A percentile compares a stretch with the other conserved stretches of the same genome.
Conservation (phyloP, 1,139 yeast species). For the Pneumocystis jirovecii region DNA sequence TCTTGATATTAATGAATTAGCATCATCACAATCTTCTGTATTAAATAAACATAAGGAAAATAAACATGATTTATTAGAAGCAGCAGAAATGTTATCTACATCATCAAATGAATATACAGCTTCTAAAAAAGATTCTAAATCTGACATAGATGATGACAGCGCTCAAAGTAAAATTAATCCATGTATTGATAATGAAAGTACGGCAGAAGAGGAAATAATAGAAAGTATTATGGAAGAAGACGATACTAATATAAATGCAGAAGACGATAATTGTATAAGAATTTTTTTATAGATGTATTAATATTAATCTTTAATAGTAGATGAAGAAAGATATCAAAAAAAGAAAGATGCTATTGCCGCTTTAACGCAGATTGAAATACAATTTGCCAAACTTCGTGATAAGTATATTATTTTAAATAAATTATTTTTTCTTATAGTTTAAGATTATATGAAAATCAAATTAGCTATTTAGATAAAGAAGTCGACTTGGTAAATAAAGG, state of each 20-base stretch:
- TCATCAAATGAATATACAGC: not conserved
- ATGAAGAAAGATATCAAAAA: conserved; percentile 16
- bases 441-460: conserved; percentile 34
- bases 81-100: not conserved
- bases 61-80: not conserved
- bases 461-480: conserved; percentile 63
- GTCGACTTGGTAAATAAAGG: conserved; percentile 77
- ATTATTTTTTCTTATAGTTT: not conserved
- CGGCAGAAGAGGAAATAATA: not conserved
- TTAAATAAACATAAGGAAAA: not conserved
- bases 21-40: not conserved
- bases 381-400: conserved; percentile 76
- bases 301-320: not conserved
- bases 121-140: not conserved
- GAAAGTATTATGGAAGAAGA: not conserved
- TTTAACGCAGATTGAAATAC: conserved; percentile 63
- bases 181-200: not conserved
- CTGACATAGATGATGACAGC: not conserved
- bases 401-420: conserved; percentile 18
- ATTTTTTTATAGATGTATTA: not conserved
- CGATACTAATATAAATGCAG: not conserved
- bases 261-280: not conserved
- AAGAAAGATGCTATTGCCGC: conserved; percentile 49
- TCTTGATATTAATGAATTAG: not conserved
- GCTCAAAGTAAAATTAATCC: not conserved